Base-by-base conservation (phyloP, 352 stramenopile species). In the Phytopythium oedochilum region DNA sequence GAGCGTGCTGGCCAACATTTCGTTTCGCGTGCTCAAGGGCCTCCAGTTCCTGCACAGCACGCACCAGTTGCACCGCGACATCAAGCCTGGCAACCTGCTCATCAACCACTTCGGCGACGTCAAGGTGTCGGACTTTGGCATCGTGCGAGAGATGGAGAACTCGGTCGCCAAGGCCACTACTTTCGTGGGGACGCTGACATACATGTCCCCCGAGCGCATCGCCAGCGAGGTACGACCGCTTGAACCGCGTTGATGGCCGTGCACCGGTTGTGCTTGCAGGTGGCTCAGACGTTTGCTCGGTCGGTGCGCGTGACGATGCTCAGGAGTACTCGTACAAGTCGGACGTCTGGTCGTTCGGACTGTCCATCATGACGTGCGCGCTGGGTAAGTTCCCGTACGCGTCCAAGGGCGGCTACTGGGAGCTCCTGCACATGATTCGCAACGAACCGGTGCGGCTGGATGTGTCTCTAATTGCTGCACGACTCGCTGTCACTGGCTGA, bases 191-290 rank as follows among this genome's bases (percentile, higher is more conserved):
- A 98, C 93, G 9, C 69, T 96, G 18, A 92, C 83, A 0, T 98
- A 97, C 62, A 98, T 98, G 93, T 94, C 85, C 8, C 93, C 92
- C 14, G 93, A 98, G 65, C 82, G 93, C 17, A 98, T 98, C 59
- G 81, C 81, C 32, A 94, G 88, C 44, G 81, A 94, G 61, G 81
- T 86, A 11, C 17, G 43, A n/a, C 44, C 10, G 15, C 17, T 5
- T 39, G 46, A 3, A 15, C 7, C n/a, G 23, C 1, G 3, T 26
- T 31, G 22, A 32, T 32, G 9, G 5, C 5, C 12, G 34, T 18
- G 1, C 3, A n/a, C 2, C 29, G 22, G 29, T 10, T 31, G 22
- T 5, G 20, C 3, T 46, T 20, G 12, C 20, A 29, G 39, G 2
- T 46, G 11, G 0, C 22, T 9, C 22, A 31, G 42, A 48, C 42